These are phyloP conservation scores for Erodium moschatum DNA, from an alignment of 441 rosid species.

Conservation along the genomic window DNA sequence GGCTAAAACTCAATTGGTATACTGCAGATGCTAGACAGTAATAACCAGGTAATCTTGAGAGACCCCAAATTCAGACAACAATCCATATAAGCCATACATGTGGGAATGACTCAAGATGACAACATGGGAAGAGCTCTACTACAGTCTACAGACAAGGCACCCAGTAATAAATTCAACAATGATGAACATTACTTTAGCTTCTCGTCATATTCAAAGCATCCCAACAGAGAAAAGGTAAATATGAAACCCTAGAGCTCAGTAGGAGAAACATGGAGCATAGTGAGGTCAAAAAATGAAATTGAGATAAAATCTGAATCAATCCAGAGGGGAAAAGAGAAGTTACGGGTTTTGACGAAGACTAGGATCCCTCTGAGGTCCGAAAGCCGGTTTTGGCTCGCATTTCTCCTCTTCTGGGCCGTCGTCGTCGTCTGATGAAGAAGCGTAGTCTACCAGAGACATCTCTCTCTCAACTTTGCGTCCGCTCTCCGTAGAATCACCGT, in stretches of 20 bases:
- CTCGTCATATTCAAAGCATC: not conserved
- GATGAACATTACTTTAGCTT: not conserved
- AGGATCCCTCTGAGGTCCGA: constrained; percentile 10
- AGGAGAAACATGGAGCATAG: not conserved
- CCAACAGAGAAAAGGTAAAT: not conserved
- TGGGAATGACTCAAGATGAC: not conserved
- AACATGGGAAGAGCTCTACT: not conserved
- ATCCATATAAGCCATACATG: not conserved
- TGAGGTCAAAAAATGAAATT: not conserved
- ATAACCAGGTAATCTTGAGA: not conserved
- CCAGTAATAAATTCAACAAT: not conserved
- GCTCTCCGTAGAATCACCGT: not conserved
- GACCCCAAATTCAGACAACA: not conserved
- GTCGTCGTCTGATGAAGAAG: constrained; percentile 56
- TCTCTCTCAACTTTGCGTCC: not conserved
- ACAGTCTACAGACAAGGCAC: not conserved
- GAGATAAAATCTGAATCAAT: not conserved
- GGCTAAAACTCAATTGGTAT: not conserved
- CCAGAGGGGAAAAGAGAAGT: not conserved
- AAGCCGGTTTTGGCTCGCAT: constrained; percentile 10
- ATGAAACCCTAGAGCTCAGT: not conserved
- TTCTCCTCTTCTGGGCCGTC: constrained; percentile 22
- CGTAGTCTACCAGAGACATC: constrained; percentile 64
- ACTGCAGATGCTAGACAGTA: not conserved
- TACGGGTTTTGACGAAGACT: constrained; percentile 1